These are phyloP conservation scores for Lactarius hengduanensis DNA, from an alignment of 768 basidiomycete species.

Conservation along the genomic window DNA sequence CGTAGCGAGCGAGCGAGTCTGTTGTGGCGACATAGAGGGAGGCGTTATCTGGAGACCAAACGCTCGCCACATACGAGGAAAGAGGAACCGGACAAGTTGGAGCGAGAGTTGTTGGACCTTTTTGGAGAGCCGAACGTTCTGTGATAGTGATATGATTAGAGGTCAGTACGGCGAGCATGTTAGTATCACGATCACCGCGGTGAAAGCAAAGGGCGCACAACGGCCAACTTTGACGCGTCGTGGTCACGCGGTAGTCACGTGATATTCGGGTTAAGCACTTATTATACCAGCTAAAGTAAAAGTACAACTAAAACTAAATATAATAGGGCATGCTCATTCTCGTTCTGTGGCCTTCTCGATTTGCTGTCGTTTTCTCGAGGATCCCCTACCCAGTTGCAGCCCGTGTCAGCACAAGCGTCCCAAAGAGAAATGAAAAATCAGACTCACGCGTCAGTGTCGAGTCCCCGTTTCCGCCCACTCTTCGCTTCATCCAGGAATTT, in stretches of 20 bases:
- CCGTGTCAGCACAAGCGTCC: constrained; percentile 4
- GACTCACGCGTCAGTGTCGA: constrained; percentile 73
- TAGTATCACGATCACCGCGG: background rate
- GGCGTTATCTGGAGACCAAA: constrained; percentile 59
- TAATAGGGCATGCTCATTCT: constrained; percentile 32
- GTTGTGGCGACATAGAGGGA: constrained; percentile 53
- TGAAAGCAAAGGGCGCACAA: background rate
- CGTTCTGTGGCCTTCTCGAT: constrained; percentile 57
- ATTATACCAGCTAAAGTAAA: background rate
- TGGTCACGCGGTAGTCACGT: constrained; percentile 3
- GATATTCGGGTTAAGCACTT: background rate
- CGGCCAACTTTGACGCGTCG: constrained; percentile 6
- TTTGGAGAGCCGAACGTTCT: constrained; percentile 49
- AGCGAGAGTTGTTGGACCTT: constrained; percentile 42
- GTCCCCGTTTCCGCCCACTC: constrained; percentile 86
- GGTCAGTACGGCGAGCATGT: constrained; percentile 58
- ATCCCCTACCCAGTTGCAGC: constrained; percentile 40
- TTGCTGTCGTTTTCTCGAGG: constrained; percentile 68
- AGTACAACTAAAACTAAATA: constrained; percentile 1
- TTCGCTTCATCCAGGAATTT: constrained; percentile 98
- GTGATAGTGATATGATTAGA: constrained; percentile 48
- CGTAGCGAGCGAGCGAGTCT: constrained; percentile 52
- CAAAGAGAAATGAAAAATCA: background rate
- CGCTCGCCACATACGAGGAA: constrained; percentile 43
- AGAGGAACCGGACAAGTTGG: constrained; percentile 21